Base-by-base conservation (phyloP, 2,329 filamentous ascomycete genomes). In the Ophiostoma sp. region DNA sequence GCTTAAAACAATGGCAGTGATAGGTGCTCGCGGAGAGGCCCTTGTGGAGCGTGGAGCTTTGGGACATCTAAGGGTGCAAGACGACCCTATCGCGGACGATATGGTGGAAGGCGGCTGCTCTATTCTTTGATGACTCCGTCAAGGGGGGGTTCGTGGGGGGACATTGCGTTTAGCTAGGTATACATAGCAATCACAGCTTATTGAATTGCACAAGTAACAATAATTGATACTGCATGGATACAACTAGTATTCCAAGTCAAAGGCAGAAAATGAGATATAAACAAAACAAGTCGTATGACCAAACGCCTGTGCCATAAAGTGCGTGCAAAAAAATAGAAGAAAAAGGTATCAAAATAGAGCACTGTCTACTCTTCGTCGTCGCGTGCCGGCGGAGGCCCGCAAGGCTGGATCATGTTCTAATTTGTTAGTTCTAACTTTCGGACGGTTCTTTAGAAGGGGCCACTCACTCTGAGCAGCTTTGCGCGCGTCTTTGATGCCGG, bases 401-500 rank as follows among this genome's bases (percentile, higher is more conserved):
- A 83, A 0, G 86, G 86, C 74, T 88, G 86, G 66, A 90, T 81
- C 88, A 90, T 90, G 84, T 89, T 89, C 86, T 88, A 71, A 60
- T 36, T 67, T 52, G 64, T 70, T 7, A 68, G 54, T 64, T 33
- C 11, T 3, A 36, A n/a, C 13, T 17, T 17, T 31, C 4, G 13
- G 2, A 27, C 23, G 4, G 8, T 27, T 15, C 10, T 23, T 17
- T 41, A 41, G 17, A 31, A 35, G 17, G 17, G 33, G 17, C 48
- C 20, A 79, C 81, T 67, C 77, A 88, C 86, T 77, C 96, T 90
- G 75, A 98, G 90, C 82, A 97, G 85, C 79, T 88, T 85, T 17
- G 90, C 88, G 73, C 93, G 86, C 69, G 95, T 88, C 79, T 93
- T 92, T 79, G 93, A 90, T 71, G 90, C 85, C 6, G 91, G 86